Conservation (phyloP, 2,329 filamentous ascomycete species). For the Cytospora piceicola region DNA sequence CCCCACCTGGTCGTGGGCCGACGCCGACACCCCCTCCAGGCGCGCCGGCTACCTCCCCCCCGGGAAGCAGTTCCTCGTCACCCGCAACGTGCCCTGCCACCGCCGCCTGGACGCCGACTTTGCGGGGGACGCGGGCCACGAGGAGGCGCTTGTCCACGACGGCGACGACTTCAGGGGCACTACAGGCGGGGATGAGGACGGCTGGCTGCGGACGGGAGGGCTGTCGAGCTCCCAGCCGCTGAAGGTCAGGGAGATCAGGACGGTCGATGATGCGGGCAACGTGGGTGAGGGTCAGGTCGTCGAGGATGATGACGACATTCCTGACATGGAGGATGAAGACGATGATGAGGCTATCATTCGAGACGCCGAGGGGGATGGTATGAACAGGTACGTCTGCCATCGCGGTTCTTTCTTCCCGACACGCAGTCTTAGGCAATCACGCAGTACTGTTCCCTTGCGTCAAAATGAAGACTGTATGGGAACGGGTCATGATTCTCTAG, state of each 20-base stretch:
- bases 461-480: too few species aligned
- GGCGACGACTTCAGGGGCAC: slow-evolving; percentile 64
- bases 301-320: slow-evolving; percentile 81
- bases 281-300: slow-evolving; percentile 74
- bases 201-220: slow-evolving; percentile 89
- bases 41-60: slow-evolving; percentile 80
- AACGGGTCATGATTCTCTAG: slow-evolving; percentile 22
- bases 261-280: slow-evolving; percentile 87
- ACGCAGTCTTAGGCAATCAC: background rate
- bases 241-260: slow-evolving; percentile 79
- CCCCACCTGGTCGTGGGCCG: slow-evolving; percentile 95
- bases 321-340: slow-evolving; percentile 98
- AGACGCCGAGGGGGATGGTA: slow-evolving; percentile 60
- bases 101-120: slow-evolving; percentile 92
- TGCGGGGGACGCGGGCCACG: slow-evolving; percentile 81
- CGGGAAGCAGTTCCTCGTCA: slow-evolving; percentile 94
- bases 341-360: slow-evolving; percentile 96
- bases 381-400: slow-evolving; percentile 46
- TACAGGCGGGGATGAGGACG: slow-evolving; percentile 71
- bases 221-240: slow-evolving; percentile 75
- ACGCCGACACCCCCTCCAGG: slow-evolving; percentile 79
- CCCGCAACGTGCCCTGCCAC: slow-evolving; percentile 91
- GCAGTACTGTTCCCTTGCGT: background rate
- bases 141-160: slow-evolving; percentile 84
- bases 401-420: background rate